A percentile compares a stretch with the other conserved stretches of the same genome.
phyloP scores from a whole-genome alignment of 73 alveolate species.

The Paramecium caudatum region DNA sequence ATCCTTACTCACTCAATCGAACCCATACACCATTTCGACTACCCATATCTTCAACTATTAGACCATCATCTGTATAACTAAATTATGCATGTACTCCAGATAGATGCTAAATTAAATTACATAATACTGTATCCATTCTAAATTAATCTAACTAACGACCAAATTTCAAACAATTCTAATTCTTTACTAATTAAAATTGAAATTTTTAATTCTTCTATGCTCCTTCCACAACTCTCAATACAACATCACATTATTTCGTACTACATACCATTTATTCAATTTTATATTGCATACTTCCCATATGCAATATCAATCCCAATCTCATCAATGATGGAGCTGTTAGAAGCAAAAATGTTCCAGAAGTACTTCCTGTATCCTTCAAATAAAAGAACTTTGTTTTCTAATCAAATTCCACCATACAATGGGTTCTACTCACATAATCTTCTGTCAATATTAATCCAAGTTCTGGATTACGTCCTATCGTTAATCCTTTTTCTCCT shows the following conservation, averaged over 20 bases:
- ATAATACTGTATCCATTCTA: conserved; percentile 44
- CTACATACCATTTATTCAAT: conserved; percentile 15
- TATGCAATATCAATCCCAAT: conserved; percentile 20
- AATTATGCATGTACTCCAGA: conserved; percentile 27
- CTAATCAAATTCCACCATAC: conserved; percentile 2
- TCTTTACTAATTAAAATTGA: conserved; percentile 6
- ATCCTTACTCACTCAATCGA: conserved; percentile 46
- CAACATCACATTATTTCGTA: conserved; percentile 31
- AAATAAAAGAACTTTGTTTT: conserved; percentile 29
- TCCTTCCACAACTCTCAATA: conserved; percentile 51
- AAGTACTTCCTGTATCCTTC: conserved; percentile 58
- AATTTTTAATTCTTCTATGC: neutral
- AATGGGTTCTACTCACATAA: conserved; percentile 68
- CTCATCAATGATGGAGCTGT: conserved; percentile 46
- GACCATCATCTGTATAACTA: conserved; percentile 56
- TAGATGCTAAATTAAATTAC: conserved; percentile 10
- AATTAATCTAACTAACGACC: conserved; percentile 44
- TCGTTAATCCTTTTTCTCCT: conserved; percentile 16
- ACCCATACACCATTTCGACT: conserved; percentile 70
- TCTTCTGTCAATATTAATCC: conserved; percentile 3
- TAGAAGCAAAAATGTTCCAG: conserved; percentile 48
- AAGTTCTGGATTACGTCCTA: conserved; percentile 45
- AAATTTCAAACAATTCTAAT: conserved; percentile 34
- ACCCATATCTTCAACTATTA: conserved; percentile 44
- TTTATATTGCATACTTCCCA: conserved; percentile 67